phyloP scores from a whole-genome alignment of 2,329 filamentous ascomycete genomes.

The Elsinoe batatas region DNA sequence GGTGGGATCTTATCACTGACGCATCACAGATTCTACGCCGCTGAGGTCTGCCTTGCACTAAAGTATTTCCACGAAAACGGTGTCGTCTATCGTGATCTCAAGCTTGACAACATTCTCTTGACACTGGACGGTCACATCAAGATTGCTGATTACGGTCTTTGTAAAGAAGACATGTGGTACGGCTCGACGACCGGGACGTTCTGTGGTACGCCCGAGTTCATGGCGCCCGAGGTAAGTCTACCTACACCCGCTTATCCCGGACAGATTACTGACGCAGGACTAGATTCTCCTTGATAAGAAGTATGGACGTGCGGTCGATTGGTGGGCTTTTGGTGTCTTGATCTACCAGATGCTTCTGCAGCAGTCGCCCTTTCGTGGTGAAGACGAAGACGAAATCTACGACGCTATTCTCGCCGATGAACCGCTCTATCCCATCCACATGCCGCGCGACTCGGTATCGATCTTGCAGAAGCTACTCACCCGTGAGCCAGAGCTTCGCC shows the following conservation, averaged over 20 bases:
- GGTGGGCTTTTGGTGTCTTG: constrained; percentile 98
- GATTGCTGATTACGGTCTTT: constrained; percentile 95
- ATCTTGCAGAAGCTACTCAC: constrained; percentile 96
- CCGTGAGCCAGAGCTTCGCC: constrained; percentile 81
- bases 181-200: constrained; percentile 94
- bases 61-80: constrained; percentile 99
- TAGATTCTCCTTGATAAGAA: constrained; percentile 97
- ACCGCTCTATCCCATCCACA: constrained; percentile 94
- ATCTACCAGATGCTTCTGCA: constrained; percentile 99
- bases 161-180: constrained; percentile 99
- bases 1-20: constrained; percentile 16
- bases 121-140: constrained; percentile 96
- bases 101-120: constrained; percentile 81
- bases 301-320: constrained; percentile 92
- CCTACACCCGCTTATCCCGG: background rate
- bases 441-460: constrained; percentile 94
- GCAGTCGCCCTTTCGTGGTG: constrained; percentile 95
- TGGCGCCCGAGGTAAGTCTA: constrained; percentile 79
- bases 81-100: constrained; percentile 84
- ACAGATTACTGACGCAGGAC: constrained; percentile 25
- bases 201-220: constrained; percentile 98
- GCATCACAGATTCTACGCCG: constrained; percentile 71
- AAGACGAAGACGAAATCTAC: constrained; percentile 99
- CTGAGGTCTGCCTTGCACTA: constrained; percentile 89
- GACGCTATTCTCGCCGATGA: constrained; percentile 96